Conservation (phyloP, 164 flowering plant species). For the Piper longum region DNA sequence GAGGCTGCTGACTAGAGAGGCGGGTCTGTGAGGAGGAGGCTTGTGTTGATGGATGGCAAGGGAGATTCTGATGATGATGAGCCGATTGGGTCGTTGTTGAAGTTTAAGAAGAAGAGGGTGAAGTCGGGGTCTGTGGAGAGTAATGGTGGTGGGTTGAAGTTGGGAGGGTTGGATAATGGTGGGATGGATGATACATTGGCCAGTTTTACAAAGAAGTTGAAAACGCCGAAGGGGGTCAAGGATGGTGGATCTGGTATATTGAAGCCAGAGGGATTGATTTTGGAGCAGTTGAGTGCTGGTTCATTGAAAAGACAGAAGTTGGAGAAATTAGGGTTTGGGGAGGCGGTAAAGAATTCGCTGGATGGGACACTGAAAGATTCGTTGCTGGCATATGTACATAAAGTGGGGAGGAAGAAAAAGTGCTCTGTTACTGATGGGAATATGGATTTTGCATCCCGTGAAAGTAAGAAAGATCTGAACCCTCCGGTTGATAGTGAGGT, state of each 20-base stretch:
- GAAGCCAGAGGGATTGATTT: conserved; percentile 30
- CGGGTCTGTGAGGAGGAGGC: conserved; percentile 3
- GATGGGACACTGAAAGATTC: conserved; percentile 5
- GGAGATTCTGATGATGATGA: conserved; percentile 11
- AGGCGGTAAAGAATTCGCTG: neutral
- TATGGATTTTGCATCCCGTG: neutral
- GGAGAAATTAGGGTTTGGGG: conserved; percentile 2
- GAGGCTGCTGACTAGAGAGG: neutral
- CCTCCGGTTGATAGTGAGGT: neutral
- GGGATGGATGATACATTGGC: conserved; percentile 12
- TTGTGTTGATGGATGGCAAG: conserved; percentile 2
- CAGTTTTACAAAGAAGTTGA: conserved; percentile 12
- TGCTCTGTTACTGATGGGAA: neutral
- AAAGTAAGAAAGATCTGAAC: neutral
- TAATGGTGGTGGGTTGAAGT: conserved; percentile 3
- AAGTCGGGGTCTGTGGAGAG: neutral
- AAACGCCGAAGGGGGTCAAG: conserved; percentile 6
- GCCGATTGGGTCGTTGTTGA: conserved; percentile 12
- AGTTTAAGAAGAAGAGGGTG: conserved; percentile 9
- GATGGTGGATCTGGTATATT: conserved; percentile 2
- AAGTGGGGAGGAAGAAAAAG: conserved; percentile 3
- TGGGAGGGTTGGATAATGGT: conserved; percentile 1
- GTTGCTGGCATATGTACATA: conserved; percentile 4
- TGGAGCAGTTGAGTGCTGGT: conserved; percentile 18
- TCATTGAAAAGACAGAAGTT: neutral